Percentiles rank a stretch among this genome's conserved stretches.
Conservation (phyloP, 108 stramenopile species). For the Pseudonitzschia pungens region DNA sequence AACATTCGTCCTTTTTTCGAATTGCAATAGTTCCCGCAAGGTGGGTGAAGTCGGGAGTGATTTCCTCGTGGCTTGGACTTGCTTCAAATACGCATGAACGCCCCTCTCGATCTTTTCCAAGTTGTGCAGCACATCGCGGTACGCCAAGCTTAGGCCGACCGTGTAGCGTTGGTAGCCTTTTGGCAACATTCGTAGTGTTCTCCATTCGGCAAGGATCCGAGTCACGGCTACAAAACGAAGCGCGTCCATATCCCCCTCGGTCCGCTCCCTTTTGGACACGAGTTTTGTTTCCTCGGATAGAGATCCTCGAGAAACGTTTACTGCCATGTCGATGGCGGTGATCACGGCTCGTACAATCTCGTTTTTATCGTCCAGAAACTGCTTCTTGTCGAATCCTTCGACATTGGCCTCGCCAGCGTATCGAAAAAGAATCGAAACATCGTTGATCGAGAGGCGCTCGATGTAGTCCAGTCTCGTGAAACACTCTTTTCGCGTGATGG, state of each 20-base stretch:
- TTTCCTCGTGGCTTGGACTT: not conserved
- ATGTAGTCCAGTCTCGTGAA: constrained; percentile 29
- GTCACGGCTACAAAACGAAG: constrained; percentile 48
- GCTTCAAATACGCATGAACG: constrained; percentile 47
- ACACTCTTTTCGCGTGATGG: constrained; percentile 39
- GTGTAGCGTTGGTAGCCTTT: constrained; percentile 68
- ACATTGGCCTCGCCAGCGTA: constrained; percentile 31
- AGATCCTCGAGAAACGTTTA: constrained; percentile 25
- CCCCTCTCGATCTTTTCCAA: constrained; percentile 70
- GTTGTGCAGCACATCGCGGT: constrained; percentile 75
- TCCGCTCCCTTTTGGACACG: not conserved
- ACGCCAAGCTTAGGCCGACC: constrained; percentile 59
- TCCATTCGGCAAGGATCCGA: constrained; percentile 76
- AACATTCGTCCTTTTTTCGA: constrained; percentile 38
- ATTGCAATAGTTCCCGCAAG: constrained; percentile 48
- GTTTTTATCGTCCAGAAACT: constrained; percentile 21
- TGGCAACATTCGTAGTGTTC: constrained; percentile 61
- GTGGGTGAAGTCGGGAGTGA: constrained; percentile 35
- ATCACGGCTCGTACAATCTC: constrained; percentile 22
- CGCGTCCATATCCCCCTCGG: constrained; percentile 37
- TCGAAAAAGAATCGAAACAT: constrained; percentile 26
- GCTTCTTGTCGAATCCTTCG: constrained; percentile 21
- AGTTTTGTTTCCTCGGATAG: not conserved
- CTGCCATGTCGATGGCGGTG: constrained; percentile 34
- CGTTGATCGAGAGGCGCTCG: constrained; percentile 28